These are phyloP conservation scores for Akanthomyces uredinophilus DNA, from an alignment of 2,329 filamentous ascomycete genomes.

Conservation along the genomic window DNA sequence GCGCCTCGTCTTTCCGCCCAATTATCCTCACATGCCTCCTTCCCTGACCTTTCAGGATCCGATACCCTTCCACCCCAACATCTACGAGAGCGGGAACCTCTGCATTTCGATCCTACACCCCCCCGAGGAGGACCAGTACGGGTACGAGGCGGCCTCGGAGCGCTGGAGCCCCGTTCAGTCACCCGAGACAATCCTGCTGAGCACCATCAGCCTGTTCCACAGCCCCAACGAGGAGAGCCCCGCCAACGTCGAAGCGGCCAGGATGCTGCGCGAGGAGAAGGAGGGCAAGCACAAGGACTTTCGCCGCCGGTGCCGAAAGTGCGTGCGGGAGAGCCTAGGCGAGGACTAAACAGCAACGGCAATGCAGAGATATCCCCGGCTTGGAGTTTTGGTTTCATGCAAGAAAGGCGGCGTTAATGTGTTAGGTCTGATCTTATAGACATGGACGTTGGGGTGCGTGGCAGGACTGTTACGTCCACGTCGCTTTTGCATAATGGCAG, in stretches of 20 bases:
- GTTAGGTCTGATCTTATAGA: not conserved
- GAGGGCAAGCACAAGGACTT: constrained; percentile 63
- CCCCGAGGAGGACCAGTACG: constrained; percentile 88
- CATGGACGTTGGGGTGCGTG: not conserved
- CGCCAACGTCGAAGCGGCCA: constrained; percentile 89
- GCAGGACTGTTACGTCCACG: not conserved
- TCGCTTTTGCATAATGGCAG: not conserved
- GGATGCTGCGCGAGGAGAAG: constrained; percentile 76
- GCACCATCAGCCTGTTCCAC: constrained; percentile 86
- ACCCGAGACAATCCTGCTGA: constrained; percentile 88
- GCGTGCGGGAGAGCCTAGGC: constrained; percentile 76
- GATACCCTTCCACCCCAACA: constrained; percentile 88
- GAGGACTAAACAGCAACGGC: constrained; percentile 46
- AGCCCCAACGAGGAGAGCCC: constrained; percentile 94
- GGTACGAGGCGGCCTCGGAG: constrained; percentile 86
- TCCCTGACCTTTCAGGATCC: constrained; percentile 81
- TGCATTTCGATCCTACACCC: constrained; percentile 98
- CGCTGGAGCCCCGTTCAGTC: constrained; percentile 94
- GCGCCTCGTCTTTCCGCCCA: constrained; percentile 71
- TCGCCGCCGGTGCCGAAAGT: constrained; percentile 68
- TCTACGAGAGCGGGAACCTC: constrained; percentile 80
- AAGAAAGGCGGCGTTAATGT: not conserved
- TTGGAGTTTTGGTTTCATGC: not conserved
- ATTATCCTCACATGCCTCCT: constrained; percentile 84
- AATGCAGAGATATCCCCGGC: not conserved